Base-by-base conservation (phyloP, 2,329 filamentous ascomycete genomes). In the Scleromitrula shiraiana region DNA sequence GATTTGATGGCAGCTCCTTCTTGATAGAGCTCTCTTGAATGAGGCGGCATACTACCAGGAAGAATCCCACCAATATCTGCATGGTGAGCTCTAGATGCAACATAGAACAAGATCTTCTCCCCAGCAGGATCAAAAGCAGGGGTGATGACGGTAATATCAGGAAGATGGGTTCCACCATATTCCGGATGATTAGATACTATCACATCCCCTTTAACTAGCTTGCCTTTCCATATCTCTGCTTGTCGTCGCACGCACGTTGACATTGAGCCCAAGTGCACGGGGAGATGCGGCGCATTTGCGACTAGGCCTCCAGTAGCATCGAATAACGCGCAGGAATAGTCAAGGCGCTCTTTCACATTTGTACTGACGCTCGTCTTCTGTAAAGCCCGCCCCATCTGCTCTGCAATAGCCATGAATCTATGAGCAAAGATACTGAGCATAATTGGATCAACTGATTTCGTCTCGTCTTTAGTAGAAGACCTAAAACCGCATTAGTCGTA, bases 121-220 rank as follows among this genome's bases (percentile, higher is more conserved):
- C 81, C 82, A 22, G 65, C 62, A n/a, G 65, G 63, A 54, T 80
- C 80, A 63, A 91, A 91, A 0, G 86, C 85, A 0, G 86, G 86
- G 24, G 87, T 90, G 43, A 88, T 76, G 20, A 89, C 82, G 0
- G 87, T 93, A 43, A 93, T 88, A 61, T 93, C 86, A 1, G 86
- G 87, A 19, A 91, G 68, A 69, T 93, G 87, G 0, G 88, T 94
- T 33, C 87, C 87, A 27, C 87, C 87, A 59, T 82, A 90, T 63
- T 88, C 87, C 1, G 87, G 87, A 60, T 93, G 87, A 58, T 93
- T 93, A 0, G 85, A 86, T 5, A 91, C 85, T 35, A 93, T 76
- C 0, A 93, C 87, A 63, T 93, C 87, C 26, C 87, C 87, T 49
- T 77, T 81, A 59, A 86, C 85, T 44, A 93, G 69, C 55, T 83